Evolutionary conservation across 148 eudicot genomes (phyloP), one percentile per base, ranked within the genome.

Genomic region (Chenopodium formosanum): DNA sequence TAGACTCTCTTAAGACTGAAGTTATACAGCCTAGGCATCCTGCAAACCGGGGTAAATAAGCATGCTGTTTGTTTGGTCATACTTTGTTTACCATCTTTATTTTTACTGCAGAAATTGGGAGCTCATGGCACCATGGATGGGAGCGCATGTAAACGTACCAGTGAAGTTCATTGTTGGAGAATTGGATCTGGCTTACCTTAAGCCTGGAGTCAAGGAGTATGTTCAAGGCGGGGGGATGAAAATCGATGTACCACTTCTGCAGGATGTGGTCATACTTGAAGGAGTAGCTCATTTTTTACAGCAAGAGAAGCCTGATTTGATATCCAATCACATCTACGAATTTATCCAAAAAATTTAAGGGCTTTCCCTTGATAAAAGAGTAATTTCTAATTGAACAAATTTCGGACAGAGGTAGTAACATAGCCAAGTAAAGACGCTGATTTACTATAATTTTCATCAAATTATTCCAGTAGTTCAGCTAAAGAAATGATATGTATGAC

Each of bases 211-310:
- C 2, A 62, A 82, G 47, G 85, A 85, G 23, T 85, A 85, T 48
- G 52, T 85, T 70, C 23, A 29, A 74, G 76, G 79, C 17, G 83
- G 87, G 31, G 83, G 82, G 22, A 85, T 85, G 85, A 79, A 85
- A 25, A 82, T 40, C 22, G 73, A 82, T 75, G 87, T 85, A 58
- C 85, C 87, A 4, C 44, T 82, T 58, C 74, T 85, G 70, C 62
- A 82, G 13, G 85, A 85, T 1, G 83, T 85, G 32, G 83, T 85
- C 0, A 23, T 85, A 16, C 71, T 85, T 44, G 64, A 78, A 82
- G 87, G 85, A 69, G 84, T 82, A 8, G 84, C 75, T 7, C 87
- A 85, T 82, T 85, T 85, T 64, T 73, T 85, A 58, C 87, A 85
- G n/a, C 64, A 85, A 69, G 87, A 85, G 74, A 62, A 46, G 72